Percentiles rank a stretch among this genome's conserved stretches.
Conservation (phyloP, 768 basidiomycete genomes). For the Rhizopogon roseolus region DNA sequence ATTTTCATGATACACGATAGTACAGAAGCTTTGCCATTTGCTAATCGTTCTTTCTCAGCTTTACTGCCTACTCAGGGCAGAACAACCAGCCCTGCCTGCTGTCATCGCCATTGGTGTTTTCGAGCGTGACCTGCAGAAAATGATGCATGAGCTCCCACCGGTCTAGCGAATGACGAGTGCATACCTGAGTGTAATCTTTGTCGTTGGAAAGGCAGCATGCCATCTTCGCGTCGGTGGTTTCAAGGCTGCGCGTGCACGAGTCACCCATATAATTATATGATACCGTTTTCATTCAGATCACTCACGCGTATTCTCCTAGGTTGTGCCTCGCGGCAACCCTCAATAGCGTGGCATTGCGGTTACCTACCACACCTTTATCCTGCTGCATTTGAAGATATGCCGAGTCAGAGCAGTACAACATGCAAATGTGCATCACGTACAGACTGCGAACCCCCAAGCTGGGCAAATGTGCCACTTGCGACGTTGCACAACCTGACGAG, state of each 20-base stretch:
- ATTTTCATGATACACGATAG: no score
- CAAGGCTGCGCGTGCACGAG: not conserved
- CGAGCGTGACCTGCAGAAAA: not conserved
- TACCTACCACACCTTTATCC: not conserved
- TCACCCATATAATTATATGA: not conserved
- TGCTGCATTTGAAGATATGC: not conserved
- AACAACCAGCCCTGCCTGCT: no score
- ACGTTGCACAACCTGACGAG: not conserved
- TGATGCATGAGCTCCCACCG: not conserved
- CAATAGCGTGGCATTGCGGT: not conserved
- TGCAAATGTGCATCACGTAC: not conserved
- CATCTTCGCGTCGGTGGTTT: not conserved
- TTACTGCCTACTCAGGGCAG: not conserved
- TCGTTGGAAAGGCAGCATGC: not conserved
- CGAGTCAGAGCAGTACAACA: not conserved
- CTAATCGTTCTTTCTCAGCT: not conserved
- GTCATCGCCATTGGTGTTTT: not conserved
- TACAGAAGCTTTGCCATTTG: no score
- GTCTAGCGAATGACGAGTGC: not conserved
- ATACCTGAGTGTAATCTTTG: not conserved
- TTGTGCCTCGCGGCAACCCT: no score
- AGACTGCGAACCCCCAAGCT: not conserved
- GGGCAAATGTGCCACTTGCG: not conserved
- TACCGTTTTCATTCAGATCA: no score
- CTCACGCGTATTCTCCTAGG: no score